Conservation (phyloP, 2,329 filamentous ascomycete species). For the Xylariaceae sp. region DNA sequence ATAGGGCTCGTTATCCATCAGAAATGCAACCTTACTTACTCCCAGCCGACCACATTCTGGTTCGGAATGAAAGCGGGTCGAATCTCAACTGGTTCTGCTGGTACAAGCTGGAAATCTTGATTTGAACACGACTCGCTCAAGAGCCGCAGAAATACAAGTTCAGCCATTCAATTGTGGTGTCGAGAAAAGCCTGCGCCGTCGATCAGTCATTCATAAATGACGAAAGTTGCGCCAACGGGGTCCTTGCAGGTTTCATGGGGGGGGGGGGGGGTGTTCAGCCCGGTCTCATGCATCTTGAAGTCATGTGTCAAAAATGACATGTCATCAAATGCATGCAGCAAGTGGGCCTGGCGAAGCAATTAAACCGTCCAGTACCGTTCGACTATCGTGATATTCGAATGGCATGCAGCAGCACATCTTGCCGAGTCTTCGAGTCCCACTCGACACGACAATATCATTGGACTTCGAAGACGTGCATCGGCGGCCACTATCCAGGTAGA, state of each 20-base stretch:
- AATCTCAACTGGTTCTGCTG: not conserved
- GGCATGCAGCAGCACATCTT: constrained; percentile 22
- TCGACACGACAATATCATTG: constrained; percentile 15
- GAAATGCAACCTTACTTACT: constrained; percentile 3
- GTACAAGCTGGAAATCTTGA: constrained; percentile 11
- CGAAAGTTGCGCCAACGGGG: constrained; percentile 27
- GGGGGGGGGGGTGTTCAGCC: constrained; percentile 22
- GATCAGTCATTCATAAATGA: constrained; percentile 28
- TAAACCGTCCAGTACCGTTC: constrained; percentile 22
- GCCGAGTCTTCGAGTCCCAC: constrained; percentile 20
- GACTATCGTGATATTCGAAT: constrained; percentile 28
- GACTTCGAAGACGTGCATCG: constrained; percentile 23
- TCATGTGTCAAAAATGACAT: constrained; percentile 22
- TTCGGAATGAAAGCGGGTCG: constrained; percentile 4
- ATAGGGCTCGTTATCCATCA: constrained; percentile 5
- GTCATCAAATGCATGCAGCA: constrained; percentile 19
- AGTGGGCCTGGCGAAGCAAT: constrained; percentile 18
- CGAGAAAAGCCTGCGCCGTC: constrained; percentile 22
- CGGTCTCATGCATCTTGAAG: constrained; percentile 25
- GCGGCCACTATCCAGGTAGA: constrained; percentile 12
- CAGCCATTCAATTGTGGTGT: constrained; percentile 18
- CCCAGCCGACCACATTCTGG: constrained; percentile 1
- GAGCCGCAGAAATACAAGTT: constrained; percentile 18
- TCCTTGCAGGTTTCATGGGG: constrained; percentile 29
- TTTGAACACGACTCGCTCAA: constrained; percentile 5